Evolutionary conservation across 805 yeast genomes (phyloP).

Genomic region (Kodamaea laetipori): DNA sequence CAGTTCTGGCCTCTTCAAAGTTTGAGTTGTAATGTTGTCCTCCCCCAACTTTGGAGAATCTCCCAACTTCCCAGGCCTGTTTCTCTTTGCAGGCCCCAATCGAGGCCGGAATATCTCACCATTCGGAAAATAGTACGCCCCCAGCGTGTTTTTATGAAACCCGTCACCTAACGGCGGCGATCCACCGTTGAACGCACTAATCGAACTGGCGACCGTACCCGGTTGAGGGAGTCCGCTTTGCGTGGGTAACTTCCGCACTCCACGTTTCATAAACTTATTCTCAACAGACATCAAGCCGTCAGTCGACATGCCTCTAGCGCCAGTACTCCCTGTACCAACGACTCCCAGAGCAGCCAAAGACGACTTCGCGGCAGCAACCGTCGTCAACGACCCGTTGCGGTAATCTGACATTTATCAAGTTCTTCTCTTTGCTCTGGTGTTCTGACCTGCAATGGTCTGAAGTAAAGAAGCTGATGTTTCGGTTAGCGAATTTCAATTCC

Average conservation of each 20-base stretch:
- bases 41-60: no score
- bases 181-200: slow-evolving; percentile 2
- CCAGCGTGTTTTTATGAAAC: slow-evolving; percentile 19
- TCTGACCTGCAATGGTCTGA: no score
- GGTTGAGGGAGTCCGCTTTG: neutral
- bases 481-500: no score
- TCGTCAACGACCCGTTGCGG: slow-evolving; percentile 27
- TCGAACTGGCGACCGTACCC: neutral
- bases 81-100: slow-evolving; percentile 39
- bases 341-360: neutral
- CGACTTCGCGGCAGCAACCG: slow-evolving; percentile 18
- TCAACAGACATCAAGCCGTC: slow-evolving; percentile 42
- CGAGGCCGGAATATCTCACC: slow-evolving; percentile 57
- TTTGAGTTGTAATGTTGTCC: no score
- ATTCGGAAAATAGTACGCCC: slow-evolving; percentile 50
- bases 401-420: no score
- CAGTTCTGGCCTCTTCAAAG: no score
- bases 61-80: slow-evolving; percentile 40
- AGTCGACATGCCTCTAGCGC: slow-evolving; percentile 40
- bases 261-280: slow-evolving; percentile 39
- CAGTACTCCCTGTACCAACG: slow-evolving; percentile 16
- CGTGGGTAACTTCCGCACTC: neutral
- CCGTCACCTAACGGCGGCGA: slow-evolving; percentile 4
- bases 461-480: no score
- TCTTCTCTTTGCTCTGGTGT: no score